phyloP scores from a whole-genome alignment of 2,329 filamentous ascomycete genomes.

The Sclerotinia spermophila region DNA sequence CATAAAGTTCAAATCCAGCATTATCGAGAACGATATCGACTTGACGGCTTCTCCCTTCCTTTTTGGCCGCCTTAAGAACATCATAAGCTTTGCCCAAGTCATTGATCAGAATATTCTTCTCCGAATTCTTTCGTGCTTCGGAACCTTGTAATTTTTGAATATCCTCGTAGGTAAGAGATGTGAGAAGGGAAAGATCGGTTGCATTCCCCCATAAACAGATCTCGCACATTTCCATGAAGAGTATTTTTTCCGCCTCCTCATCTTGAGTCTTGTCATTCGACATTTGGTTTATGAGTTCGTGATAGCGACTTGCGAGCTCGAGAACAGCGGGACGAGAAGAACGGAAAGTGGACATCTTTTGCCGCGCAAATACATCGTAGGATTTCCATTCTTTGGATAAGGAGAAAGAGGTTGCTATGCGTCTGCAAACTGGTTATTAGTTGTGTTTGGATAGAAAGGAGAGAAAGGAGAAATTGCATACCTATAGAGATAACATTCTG shows the following conservation, averaged over 20 bases:
- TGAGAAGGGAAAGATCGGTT: slow-evolving; percentile 87
- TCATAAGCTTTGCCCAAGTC: slow-evolving; percentile 73
- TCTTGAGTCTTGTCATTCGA: slow-evolving; percentile 43
- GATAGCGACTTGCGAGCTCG: slow-evolving; percentile 77
- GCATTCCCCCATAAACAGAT: slow-evolving; percentile 98
- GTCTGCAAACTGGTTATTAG: slow-evolving; percentile 47
- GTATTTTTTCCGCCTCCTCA: slow-evolving; percentile 66
- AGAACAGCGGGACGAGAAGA: slow-evolving; percentile 84
- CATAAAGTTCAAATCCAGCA: slow-evolving; percentile 93
- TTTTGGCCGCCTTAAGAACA: slow-evolving; percentile 61
- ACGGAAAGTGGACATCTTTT: slow-evolving; percentile 89
- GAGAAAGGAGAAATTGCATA: slow-evolving; percentile 6
- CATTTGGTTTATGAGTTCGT: slow-evolving; percentile 66
- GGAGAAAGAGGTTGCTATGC: slow-evolving; percentile 74
- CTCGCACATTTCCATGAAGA: slow-evolving; percentile 92
- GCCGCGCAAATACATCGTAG: slow-evolving; percentile 85
- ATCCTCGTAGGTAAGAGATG: slow-evolving; percentile 87
- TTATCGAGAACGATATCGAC: slow-evolving; percentile 97
- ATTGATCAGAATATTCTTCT: slow-evolving; percentile 90
- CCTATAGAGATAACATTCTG: slow-evolving; percentile 93
- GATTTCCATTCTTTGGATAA: slow-evolving; percentile 77
- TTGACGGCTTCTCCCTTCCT: slow-evolving; percentile 63
- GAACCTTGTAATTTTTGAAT: slow-evolving; percentile 95
- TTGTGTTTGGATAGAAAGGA: background rate
- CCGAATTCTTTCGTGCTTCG: slow-evolving; percentile 76